Percentiles rank a stretch among this genome's conserved stretches.
These are phyloP conservation scores for Pueraria montana DNA, from an alignment of 306 rosid species.

Conservation along the genomic window DNA sequence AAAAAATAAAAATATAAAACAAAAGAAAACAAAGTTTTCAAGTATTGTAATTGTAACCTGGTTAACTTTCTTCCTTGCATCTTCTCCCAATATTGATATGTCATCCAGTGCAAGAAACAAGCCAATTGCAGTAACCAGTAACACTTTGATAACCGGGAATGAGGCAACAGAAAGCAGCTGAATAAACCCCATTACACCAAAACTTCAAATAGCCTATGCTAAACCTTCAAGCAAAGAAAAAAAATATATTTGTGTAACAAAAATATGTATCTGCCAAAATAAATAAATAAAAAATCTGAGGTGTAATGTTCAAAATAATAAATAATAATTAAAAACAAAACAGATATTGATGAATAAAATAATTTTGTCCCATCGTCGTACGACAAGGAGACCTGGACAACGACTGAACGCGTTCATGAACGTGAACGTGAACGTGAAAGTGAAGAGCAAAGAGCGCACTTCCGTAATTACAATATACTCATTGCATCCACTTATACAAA, in stretches of 20 bases:
- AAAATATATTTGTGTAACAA: not conserved
- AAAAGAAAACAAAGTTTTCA: not conserved
- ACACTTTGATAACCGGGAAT: slow-evolving; percentile 56
- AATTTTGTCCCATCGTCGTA: not conserved
- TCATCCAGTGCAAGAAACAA: slow-evolving; percentile 62
- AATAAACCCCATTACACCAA: slow-evolving; percentile 57
- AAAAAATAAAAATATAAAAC: too few relatives aligned
- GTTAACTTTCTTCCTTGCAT: slow-evolving; percentile 60
- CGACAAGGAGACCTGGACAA: not conserved
- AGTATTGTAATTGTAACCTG: slow-evolving; percentile 41
- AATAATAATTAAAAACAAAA: not conserved
- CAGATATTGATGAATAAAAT: not conserved
- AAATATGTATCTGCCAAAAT: not conserved
- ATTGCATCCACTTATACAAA: not conserved
- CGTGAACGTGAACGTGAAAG: not conserved
- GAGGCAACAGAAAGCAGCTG: slow-evolving; percentile 61
- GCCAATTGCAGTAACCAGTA: slow-evolving; percentile 59
- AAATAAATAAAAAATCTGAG: not conserved
- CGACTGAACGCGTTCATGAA: slow-evolving; percentile 1
- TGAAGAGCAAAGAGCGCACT: not conserved
- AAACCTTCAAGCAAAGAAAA: slow-evolving; percentile 30
- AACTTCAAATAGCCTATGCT: slow-evolving; percentile 2
- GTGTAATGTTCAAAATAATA: not conserved
- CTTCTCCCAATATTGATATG: slow-evolving; percentile 53
- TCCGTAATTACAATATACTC: not conserved